These are phyloP conservation scores for Sphaerostilbella broomeana DNA, from an alignment of 2,329 filamentous ascomycete genomes.

Conservation along the genomic window DNA sequence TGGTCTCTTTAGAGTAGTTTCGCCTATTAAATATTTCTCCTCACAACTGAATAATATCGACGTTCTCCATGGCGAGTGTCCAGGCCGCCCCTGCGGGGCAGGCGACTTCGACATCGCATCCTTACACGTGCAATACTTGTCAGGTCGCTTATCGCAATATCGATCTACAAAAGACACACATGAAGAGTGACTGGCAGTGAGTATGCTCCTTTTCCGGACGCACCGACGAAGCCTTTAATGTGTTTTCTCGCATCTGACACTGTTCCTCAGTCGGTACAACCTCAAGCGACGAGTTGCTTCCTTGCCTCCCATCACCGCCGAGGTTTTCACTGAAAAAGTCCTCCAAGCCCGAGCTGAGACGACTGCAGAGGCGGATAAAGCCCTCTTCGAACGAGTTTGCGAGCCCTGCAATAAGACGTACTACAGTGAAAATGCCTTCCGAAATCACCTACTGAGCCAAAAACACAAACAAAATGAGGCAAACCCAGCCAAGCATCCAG, in stretches of 20 bases:
- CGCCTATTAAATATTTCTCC: no score
- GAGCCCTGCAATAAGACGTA: slow-evolving; percentile 83
- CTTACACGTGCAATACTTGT: slow-evolving; percentile 97
- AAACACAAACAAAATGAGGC: slow-evolving; percentile 67
- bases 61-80: slow-evolving; percentile 42
- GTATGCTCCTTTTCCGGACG: slow-evolving; percentile 30
- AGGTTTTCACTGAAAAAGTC: slow-evolving; percentile 93
- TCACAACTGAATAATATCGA: no score
- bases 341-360: slow-evolving; percentile 81
- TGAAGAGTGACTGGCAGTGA: slow-evolving; percentile 99
- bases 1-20: no score
- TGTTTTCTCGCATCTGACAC: not conserved
- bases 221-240: no score
- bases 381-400: slow-evolving; percentile 80
- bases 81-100: slow-evolving; percentile 26
- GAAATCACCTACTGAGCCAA: slow-evolving; percentile 84
- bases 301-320: slow-evolving; percentile 82
- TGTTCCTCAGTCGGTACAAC: slow-evolving; percentile 69
- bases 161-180: slow-evolving; percentile 88
- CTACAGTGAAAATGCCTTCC: slow-evolving; percentile 92
- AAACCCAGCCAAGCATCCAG: slow-evolving; percentile 37
- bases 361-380: slow-evolving; percentile 78
- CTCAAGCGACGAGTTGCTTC: slow-evolving; percentile 89
- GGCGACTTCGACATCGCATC: slow-evolving; percentile 54
- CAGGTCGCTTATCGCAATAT: slow-evolving; percentile 93